Percentiles rank a stretch among this genome's conserved stretches.
Evolutionary conservation across 148 eudicot species (phyloP).

Genomic region (Fagopyrum homotropicum): DNA sequence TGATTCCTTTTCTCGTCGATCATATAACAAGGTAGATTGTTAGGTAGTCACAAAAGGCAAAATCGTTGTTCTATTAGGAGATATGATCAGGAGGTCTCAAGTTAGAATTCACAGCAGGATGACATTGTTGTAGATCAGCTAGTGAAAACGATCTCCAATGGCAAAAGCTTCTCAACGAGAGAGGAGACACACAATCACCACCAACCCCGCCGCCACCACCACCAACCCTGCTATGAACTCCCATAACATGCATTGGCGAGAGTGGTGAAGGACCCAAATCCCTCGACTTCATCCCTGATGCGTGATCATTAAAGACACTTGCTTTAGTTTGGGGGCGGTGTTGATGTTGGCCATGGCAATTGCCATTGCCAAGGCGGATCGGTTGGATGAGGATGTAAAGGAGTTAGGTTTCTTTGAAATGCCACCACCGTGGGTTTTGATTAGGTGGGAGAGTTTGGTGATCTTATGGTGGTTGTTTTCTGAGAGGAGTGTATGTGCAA

Average conservation of each 20-base stretch:
- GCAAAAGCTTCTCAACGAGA: constrained; percentile 11
- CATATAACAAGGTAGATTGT: constrained; percentile 4
- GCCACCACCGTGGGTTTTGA: constrained; percentile 34
- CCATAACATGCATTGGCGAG: constrained; percentile 10
- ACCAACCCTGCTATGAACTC: constrained; percentile 4
- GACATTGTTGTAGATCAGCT: constrained; percentile 52
- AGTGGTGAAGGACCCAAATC: not conserved
- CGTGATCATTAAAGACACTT: not conserved
- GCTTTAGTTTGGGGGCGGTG: constrained; percentile 10
- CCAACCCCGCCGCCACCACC: not conserved
- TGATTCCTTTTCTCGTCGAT: not conserved
- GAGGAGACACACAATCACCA: constrained; percentile 6
- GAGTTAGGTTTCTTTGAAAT: constrained; percentile 35
- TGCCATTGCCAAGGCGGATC: constrained; percentile 41
- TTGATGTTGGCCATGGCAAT: constrained; percentile 26
- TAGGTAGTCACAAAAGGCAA: constrained; percentile 1
- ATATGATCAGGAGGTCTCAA: not conserved
- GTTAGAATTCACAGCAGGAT: not conserved
- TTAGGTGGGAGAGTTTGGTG: constrained; percentile 14
- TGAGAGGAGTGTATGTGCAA: constrained; percentile 29
- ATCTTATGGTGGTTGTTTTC: constrained; percentile 22
- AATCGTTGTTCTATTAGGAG: not conserved
- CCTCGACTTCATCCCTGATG: not conserved
- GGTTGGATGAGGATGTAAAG: constrained; percentile 16
- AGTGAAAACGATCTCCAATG: constrained; percentile 58